A percentile compares a stretch with the other conserved stretches of the same genome.
phyloP scores from a whole-genome alignment of 352 stramenopile genomes.

The Globisporangium parvum region DNA sequence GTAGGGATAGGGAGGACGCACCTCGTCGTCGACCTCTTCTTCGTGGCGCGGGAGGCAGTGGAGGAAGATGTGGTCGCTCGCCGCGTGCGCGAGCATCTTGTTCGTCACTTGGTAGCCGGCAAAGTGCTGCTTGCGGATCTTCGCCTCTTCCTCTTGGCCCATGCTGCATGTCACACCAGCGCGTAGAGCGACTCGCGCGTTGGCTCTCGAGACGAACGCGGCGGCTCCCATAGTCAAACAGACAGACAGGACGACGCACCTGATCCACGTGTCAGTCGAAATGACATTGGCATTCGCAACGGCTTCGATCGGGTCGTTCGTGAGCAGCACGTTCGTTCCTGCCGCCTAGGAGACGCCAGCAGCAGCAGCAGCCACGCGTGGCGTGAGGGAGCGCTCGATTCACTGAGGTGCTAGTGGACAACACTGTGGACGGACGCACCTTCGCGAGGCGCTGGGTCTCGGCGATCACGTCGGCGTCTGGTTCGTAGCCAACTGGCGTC shows the following conservation, averaged over 20 bases:
- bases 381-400: neutral
- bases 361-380: neutral
- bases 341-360: constrained; percentile 22
- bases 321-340: constrained; percentile 74
- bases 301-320: constrained; percentile 89
- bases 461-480: constrained; percentile 84
- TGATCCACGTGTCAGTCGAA: constrained; percentile 97
- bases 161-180: constrained; percentile 42
- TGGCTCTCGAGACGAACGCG: too few species aligned
- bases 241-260: constrained; percentile 15
- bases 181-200: too few species aligned
- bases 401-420: too few species aligned
- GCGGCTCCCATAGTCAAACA: too few species aligned
- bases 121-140: constrained; percentile 92
- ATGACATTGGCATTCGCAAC: constrained; percentile 93
- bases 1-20: constrained; percentile 28
- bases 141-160: constrained; percentile 92
- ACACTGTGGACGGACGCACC: constrained; percentile 1
- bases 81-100: constrained; percentile 89
- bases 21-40: constrained; percentile 97
- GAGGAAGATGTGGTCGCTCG: constrained; percentile 93
- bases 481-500: constrained; percentile 91
- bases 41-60: constrained; percentile 96
- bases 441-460: constrained; percentile 86
- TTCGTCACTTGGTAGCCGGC: constrained; percentile 93